Evolutionary conservation across 1,139 yeast species (phyloP).

Genomic region (Nakaseomyces glabratus): DNA sequence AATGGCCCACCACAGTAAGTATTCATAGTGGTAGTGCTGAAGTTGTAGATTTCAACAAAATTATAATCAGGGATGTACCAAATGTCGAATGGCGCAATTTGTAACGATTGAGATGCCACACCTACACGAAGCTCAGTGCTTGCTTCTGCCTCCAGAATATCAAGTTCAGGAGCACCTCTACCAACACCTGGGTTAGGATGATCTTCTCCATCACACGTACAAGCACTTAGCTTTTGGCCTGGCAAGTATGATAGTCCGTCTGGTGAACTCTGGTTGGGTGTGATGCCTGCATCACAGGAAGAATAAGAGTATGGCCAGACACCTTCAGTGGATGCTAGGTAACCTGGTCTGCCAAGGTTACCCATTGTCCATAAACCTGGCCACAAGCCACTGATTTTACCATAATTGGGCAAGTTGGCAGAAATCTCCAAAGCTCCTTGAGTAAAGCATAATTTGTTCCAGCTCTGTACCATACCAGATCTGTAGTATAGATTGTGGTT

Average conservation of each 20-base stretch:
- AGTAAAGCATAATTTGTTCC: slow-evolving; percentile 78
- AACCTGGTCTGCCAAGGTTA: slow-evolving; percentile 78
- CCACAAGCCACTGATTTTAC: slow-evolving; percentile 69
- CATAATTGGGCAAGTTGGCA: slow-evolving; percentile 63
- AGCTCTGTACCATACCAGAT: slow-evolving; percentile 76
- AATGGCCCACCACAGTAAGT: slow-evolving; percentile 74
- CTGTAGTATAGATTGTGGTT: slow-evolving; percentile 68
- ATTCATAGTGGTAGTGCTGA: slow-evolving; percentile 57
- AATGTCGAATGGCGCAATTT: slow-evolving; percentile 76
- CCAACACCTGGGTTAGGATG: slow-evolving; percentile 77
- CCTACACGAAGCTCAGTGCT: slow-evolving; percentile 44
- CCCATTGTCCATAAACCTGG: slow-evolving; percentile 91
- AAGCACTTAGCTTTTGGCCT: slow-evolving; percentile 61
- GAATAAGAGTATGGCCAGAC: slow-evolving; percentile 87
- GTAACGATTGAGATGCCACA: slow-evolving; percentile 72
- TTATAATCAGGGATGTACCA: slow-evolving; percentile 81
- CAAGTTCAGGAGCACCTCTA: slow-evolving; percentile 87
- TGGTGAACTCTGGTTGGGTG: slow-evolving; percentile 76
- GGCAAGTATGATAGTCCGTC: slow-evolving; percentile 76
- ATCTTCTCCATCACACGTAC: slow-evolving; percentile 67
- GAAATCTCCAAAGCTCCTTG: slow-evolving; percentile 66
- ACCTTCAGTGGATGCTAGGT: slow-evolving; percentile 68
- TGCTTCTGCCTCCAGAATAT: slow-evolving; percentile 68
- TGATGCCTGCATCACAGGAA: slow-evolving; percentile 77
- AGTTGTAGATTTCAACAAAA: slow-evolving; percentile 55